Percentiles rank a stretch among this genome's conserved stretches.
These are phyloP conservation scores for Trichoderma endophyticum DNA, from an alignment of 2,329 filamentous ascomycete genomes.

Conservation along the genomic window DNA sequence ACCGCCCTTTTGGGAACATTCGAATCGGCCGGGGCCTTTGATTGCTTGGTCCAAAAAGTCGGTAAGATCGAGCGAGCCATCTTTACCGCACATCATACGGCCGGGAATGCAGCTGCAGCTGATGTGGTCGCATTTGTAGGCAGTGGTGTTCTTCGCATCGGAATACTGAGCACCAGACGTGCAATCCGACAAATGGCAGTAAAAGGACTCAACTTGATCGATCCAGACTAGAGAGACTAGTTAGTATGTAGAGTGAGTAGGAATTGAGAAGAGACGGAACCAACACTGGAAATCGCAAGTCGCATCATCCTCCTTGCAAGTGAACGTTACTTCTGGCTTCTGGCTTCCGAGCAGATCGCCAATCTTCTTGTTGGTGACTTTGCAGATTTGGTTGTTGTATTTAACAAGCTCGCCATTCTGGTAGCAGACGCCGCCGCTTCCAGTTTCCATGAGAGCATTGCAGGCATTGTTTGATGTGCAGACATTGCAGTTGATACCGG, in stretches of 20 bases:
- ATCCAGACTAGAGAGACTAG: conserved; percentile 71
- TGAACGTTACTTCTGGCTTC: conserved; percentile 91
- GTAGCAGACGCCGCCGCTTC: conserved; percentile 84
- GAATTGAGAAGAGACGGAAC: conserved; percentile 27
- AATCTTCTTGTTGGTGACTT: conserved; percentile 95
- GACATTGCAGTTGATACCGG: conserved; percentile 96
- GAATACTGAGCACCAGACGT: conserved; percentile 66
- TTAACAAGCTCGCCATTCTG: conserved; percentile 86
- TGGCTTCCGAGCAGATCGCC: conserved; percentile 78
- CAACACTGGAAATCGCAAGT: conserved; percentile 93
- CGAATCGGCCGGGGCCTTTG: conserved; percentile 82
- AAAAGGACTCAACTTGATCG: conserved; percentile 90
- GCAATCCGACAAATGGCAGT: conserved; percentile 84
- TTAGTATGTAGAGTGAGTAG: conserved; percentile 14
- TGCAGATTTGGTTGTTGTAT: conserved; percentile 96
- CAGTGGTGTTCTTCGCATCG: conserved; percentile 72
- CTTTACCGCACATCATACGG: conserved; percentile 90
- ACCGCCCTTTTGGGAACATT: conserved; percentile 65
- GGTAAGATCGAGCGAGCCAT: conserved; percentile 84
- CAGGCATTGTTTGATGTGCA: conserved; percentile 82
- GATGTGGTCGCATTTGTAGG: conserved; percentile 81
- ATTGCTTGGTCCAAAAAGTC: conserved; percentile 84
- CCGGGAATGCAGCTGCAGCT: conserved; percentile 84
- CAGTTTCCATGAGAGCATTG: conserved; percentile 79
- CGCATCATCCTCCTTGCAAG: conserved; percentile 69